A percentile compares a stretch with the other conserved stretches of the same genome.
Conservation (phyloP, 2,329 filamentous ascomycete genomes). For the Rutstroemia sydowiana region DNA sequence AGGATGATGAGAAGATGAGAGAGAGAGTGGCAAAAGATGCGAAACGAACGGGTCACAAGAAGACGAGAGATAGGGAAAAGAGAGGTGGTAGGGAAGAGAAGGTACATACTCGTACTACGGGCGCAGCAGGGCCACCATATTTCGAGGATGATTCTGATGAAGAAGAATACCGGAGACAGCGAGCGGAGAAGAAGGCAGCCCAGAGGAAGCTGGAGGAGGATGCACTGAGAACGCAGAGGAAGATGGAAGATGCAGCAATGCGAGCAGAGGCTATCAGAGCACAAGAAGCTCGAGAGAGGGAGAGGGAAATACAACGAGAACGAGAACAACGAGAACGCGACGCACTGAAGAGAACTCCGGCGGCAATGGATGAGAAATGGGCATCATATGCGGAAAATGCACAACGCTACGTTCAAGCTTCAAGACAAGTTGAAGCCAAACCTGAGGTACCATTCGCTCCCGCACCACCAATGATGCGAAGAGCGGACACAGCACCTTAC, state of each 20-base stretch:
- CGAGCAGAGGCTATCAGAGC: conserved; percentile 1
- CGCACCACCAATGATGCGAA: conserved; percentile 15
- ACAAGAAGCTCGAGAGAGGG: background rate
- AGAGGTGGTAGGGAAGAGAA: conserved; percentile 33
- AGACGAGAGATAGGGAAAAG: conserved; percentile 32
- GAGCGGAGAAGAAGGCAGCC: conserved; percentile 21
- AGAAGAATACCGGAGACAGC: conserved; percentile 13
- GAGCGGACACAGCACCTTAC: conserved; percentile 26
- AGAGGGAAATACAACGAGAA: background rate
- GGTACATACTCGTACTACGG: conserved; percentile 7
- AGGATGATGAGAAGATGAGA: conserved; percentile 28
- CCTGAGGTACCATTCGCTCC: conserved; percentile 6
- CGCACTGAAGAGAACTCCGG: conserved; percentile 4
- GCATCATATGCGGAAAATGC: conserved; percentile 22
- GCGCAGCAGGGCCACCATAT: conserved; percentile 16
- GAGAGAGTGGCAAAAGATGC: conserved; percentile 27
- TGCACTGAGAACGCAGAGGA: too few relatives aligned
- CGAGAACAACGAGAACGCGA: background rate
- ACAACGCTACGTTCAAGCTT: conserved; percentile 27
- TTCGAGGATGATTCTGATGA: conserved; percentile 26
- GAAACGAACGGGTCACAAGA: conserved; percentile 28
- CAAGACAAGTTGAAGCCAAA: conserved; percentile 14
- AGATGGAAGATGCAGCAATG: too few relatives aligned
- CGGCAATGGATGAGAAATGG: conserved; percentile 20
- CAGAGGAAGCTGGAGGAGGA: conserved; percentile 22